These are phyloP conservation scores for Chrysanthemum makinoi DNA, from an alignment of 129 eudicot genomes.

Conservation along the genomic window DNA sequence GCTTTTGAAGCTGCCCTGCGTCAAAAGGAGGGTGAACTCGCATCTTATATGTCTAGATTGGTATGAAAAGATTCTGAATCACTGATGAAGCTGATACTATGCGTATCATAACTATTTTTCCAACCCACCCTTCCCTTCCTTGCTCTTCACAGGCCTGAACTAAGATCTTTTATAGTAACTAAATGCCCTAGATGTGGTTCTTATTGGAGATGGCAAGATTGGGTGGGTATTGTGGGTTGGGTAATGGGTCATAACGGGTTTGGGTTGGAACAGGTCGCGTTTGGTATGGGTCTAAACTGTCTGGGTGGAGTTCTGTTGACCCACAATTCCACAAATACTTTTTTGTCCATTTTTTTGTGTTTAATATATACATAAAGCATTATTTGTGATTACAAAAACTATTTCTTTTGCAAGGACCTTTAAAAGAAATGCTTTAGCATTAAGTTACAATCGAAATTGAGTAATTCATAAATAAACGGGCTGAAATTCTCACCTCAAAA, in stretches of 20 bases:
- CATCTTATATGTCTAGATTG: slow-evolving; percentile 92
- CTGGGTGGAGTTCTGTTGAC: neutral
- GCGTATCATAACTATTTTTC: no score
- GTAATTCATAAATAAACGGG: no score
- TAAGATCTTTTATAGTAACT: no score
- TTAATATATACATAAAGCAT: neutral
- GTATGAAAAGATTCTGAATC: slow-evolving; percentile 40
- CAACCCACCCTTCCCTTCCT: no score
- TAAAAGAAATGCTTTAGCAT: neutral
- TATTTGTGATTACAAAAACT: neutral
- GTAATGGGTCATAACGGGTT: slow-evolving; percentile 1
- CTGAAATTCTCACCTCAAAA: neutral
- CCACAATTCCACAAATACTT: neutral
- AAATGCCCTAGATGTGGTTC: no score
- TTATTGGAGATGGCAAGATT: neutral
- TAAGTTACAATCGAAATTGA: neutral
- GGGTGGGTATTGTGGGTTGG: slow-evolving; percentile 13
- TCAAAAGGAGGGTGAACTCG: slow-evolving; percentile 96
- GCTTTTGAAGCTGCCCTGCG: slow-evolving; percentile 82
- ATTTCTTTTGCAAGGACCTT: neutral
- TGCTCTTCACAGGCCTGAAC: no score
- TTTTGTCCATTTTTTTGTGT: neutral
- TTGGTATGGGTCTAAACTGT: neutral
- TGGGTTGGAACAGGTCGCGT: neutral
- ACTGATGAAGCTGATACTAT: neutral